phyloP scores from a whole-genome alignment of 345 rosid species.

The Aurinia saxatilis region DNA sequence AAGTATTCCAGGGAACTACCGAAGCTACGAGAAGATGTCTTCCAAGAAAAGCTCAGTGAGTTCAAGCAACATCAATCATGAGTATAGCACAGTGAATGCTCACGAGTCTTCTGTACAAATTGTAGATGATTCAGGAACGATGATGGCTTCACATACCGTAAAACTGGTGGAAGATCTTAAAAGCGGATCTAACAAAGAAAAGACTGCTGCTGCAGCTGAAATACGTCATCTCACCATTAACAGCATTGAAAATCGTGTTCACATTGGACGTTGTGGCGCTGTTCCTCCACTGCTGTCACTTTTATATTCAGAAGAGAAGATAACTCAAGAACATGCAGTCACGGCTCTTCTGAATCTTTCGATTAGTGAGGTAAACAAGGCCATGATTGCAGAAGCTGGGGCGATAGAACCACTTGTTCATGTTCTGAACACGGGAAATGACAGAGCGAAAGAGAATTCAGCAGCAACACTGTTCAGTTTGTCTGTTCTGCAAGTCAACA shows the following conservation, averaged over 20 bases:
- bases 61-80: conserved; percentile 28
- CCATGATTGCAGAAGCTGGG: conserved; percentile 63
- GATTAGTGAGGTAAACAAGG: conserved; percentile 67
- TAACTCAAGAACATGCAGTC: conserved; percentile 85
- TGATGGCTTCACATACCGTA: conserved; percentile 41
- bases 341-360: conserved; percentile 86
- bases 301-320: conserved; percentile 53
- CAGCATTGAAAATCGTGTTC: conserved; percentile 59
- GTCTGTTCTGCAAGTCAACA: conserved; percentile 67
- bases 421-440: conserved; percentile 65
- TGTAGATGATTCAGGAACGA: conserved; percentile 25
- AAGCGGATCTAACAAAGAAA: conserved; percentile 42
- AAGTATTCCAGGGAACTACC: conserved; percentile 28
- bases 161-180: conserved; percentile 60
- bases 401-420: conserved; percentile 76
- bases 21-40: conserved; percentile 36
- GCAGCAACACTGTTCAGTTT: conserved; percentile 84
- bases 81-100: conserved; percentile 11
- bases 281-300: conserved; percentile 58
- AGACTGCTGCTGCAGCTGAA: conserved; percentile 74
- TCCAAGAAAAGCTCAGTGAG: conserved; percentile 34
- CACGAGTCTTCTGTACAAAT: conserved; percentile 26
- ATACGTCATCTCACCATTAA: conserved; percentile 71
- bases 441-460: conserved; percentile 83
- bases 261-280: conserved; percentile 64